Evolutionary conservation across 257 asterid species (phyloP), one percentile per base, ranked within the genome.

Genomic region (Cynanchum wilfordii): DNA sequence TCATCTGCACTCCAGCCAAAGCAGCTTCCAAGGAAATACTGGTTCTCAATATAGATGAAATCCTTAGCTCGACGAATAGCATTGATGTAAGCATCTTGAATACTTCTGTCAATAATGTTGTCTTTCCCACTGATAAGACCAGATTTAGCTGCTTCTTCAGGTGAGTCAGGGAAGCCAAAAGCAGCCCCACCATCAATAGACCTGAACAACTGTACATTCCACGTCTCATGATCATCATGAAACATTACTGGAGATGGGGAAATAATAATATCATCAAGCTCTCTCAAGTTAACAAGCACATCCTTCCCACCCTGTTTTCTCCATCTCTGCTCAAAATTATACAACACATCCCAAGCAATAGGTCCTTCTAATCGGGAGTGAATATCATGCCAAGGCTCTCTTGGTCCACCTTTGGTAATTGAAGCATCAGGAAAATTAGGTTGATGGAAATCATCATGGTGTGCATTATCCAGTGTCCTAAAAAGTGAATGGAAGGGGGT

Each of bases 161-260:
- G 96, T 4, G 81, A 76, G 47, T 89, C 96, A 0, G 98, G 96
- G 82, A 92, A 89, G 27, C 94, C 98, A 67, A 89, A 92, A 6
- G 94, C 98, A 7, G 98, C 96, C 66, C 96, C 96, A n/a, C 96
- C 98, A 69, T 92, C 98, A 2, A 89, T 92, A 3, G 98, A 92
- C 49, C 97, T 73, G 59, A 92, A 92, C 20, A 92, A 75, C n/a
- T 92, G 96, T 59, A 92, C 96, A 66, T 88, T 87, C 97, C 96
- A 92, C 13, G 90, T 71, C 68, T 92, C 97, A 3, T 75, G 80
- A 75, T 91, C 97, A 60, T 92, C 92, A 2, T 85, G 87, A 81
- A 76, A 85, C 83, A 54, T 88, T 19, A 88, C 94, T 2, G 98
- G 89, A 72, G 98, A 89, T 0, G 98, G 96, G 11, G 98, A 83